A percentile compares a stretch with the other conserved stretches of the same genome.
These are phyloP conservation scores for Fusarium verticillioides DNA, from an alignment of 2,329 filamentous ascomycete genomes.

Conservation along the genomic window DNA sequence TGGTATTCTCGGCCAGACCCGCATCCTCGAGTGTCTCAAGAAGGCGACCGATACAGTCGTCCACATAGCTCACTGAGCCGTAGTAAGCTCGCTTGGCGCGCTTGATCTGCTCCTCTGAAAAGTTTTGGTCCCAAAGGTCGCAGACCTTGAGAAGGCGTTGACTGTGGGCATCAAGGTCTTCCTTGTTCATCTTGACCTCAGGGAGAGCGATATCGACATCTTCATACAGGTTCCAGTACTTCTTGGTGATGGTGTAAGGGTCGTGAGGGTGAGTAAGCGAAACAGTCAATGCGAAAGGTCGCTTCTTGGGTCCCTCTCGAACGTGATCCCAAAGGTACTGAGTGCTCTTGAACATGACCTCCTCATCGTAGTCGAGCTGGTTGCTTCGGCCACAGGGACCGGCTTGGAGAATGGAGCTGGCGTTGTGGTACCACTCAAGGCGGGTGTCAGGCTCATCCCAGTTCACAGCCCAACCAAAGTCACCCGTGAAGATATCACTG, in stretches of 20 bases:
- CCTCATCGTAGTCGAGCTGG: slow-evolving; percentile 95
- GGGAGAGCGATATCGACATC: slow-evolving; percentile 88
- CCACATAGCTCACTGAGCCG: slow-evolving; percentile 91
- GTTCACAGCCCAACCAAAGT: slow-evolving; percentile 94
- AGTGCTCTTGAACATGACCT: slow-evolving; percentile 90
- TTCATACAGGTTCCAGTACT: slow-evolving; percentile 94
- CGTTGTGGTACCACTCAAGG: slow-evolving; percentile 96
- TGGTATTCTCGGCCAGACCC: slow-evolving; percentile 83
- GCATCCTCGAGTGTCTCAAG: slow-evolving; percentile 82
- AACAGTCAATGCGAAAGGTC: slow-evolving; percentile 89
- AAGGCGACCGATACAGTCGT: slow-evolving; percentile 89
- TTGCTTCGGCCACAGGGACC: slow-evolving; percentile 91
- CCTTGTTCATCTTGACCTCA: slow-evolving; percentile 79
- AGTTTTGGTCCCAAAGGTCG: slow-evolving; percentile 85
- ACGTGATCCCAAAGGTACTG: slow-evolving; percentile 94
- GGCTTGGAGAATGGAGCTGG: slow-evolving; percentile 90
- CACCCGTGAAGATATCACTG: slow-evolving; percentile 94
- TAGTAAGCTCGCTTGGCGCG: slow-evolving; percentile 90
- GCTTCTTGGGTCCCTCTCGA: slow-evolving; percentile 76
- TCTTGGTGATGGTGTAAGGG: slow-evolving; percentile 91
- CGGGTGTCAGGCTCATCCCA: slow-evolving; percentile 91
- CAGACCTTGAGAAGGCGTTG: slow-evolving; percentile 87
- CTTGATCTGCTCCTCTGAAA: slow-evolving; percentile 87
- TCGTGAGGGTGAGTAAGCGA: slow-evolving; percentile 96
- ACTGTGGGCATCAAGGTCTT: slow-evolving; percentile 87